phyloP scores from a whole-genome alignment of 352 stramenopile species.

The Phytophthora chlamydospora region DNA sequence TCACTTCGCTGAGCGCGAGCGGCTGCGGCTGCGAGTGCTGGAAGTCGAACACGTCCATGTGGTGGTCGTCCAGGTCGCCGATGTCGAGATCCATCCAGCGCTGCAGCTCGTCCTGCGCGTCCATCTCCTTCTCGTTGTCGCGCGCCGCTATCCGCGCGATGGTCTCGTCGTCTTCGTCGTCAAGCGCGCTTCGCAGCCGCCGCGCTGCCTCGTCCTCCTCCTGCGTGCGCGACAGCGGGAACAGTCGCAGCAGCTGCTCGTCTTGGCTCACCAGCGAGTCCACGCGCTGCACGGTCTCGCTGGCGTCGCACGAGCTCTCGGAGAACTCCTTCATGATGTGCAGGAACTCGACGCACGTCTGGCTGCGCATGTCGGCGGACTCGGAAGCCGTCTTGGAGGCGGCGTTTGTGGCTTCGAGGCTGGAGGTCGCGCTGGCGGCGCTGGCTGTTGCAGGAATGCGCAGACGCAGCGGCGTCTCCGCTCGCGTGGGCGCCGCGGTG shows the following conservation, averaged over 20 bases:
- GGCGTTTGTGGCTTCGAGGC: slow-evolving; percentile 21
- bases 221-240: slow-evolving; percentile 46
- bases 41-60: slow-evolving; percentile 65
- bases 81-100: slow-evolving; percentile 69
- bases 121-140: slow-evolving; percentile 44
- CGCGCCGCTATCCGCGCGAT: slow-evolving; percentile 28
- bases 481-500: slow-evolving; percentile 16
- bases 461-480: slow-evolving; percentile 14
- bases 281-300: slow-evolving; percentile 66
- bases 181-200: slow-evolving; percentile 26
- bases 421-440: slow-evolving; percentile 1
- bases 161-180: slow-evolving; percentile 27
- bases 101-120: slow-evolving; percentile 61
- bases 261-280: slow-evolving; percentile 72
- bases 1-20: slow-evolving; percentile 28
- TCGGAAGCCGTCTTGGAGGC: slow-evolving; percentile 20
- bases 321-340: slow-evolving; percentile 83
- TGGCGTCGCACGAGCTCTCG: slow-evolving; percentile 67
- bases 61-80: slow-evolving; percentile 55
- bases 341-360: slow-evolving; percentile 70
- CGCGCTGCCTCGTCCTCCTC: slow-evolving; percentile 32
- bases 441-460: slow-evolving; percentile 4
- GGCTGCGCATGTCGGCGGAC: slow-evolving; percentile 47
- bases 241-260: slow-evolving; percentile 57
- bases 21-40: slow-evolving; percentile 41